phyloP scores from a whole-genome alignment of 805 yeast genomes.

The Candida alai region DNA sequence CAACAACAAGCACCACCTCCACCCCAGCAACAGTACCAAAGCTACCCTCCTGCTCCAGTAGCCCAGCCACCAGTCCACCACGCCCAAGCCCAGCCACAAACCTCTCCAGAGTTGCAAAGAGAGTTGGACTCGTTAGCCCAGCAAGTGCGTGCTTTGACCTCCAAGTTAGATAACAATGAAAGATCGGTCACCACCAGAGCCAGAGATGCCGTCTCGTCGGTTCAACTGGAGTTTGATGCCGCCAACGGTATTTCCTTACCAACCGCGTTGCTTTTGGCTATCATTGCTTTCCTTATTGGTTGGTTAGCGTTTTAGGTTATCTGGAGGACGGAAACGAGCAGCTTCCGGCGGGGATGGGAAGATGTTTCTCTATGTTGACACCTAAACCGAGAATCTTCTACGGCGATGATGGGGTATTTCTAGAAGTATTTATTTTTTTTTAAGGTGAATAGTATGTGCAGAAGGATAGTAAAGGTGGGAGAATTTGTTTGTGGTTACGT shows the following conservation, averaged over 20 bases:
- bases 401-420: too few species aligned
- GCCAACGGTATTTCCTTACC: slow-evolving; percentile 52
- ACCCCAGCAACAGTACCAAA: slow-evolving; percentile 9
- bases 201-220: slow-evolving; percentile 3
- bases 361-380: too few species aligned
- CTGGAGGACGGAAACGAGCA: too few species aligned
- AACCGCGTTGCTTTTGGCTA: slow-evolving; percentile 45
- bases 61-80: slow-evolving; percentile 8
- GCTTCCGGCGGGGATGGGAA: too few species aligned
- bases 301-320: slow-evolving; percentile 65
- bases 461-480: too few species aligned
- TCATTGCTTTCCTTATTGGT: slow-evolving; percentile 57
- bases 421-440: too few species aligned
- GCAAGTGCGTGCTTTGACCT: slow-evolving; percentile 40
- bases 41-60: slow-evolving; percentile 10
- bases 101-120: slow-evolving; percentile 29
- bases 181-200: slow-evolving; percentile 2
- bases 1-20: slow-evolving; percentile 5
- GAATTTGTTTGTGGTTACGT: too few species aligned
- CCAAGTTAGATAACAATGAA: slow-evolving; percentile 43
- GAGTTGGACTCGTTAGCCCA: slow-evolving; percentile 29
- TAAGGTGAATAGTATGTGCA: too few species aligned
- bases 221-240: slow-evolving; percentile 19
- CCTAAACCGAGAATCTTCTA: too few species aligned
- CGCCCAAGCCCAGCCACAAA: slow-evolving; percentile 7